These are phyloP conservation scores for Heteromeles arbutifolia DNA, from an alignment of 306 rosid species.

Conservation along the genomic window DNA sequence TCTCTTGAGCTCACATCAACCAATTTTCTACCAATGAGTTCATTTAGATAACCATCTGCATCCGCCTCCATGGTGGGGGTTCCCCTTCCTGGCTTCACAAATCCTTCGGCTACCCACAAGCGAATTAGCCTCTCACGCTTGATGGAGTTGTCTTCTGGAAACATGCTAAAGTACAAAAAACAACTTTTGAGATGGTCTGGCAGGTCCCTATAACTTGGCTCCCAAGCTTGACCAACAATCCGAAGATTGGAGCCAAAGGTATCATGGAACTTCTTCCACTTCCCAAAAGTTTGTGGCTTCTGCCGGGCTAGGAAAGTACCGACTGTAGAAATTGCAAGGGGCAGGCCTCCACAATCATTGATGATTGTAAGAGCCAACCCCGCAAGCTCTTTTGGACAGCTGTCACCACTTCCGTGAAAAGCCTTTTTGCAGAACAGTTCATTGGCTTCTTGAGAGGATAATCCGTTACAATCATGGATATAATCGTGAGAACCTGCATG, in stretches of 20 bases:
- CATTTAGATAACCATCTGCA: neutral
- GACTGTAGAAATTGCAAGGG: neutral
- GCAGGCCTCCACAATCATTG: neutral
- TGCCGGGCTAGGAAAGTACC: neutral
- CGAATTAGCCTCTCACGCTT: constrained; percentile 7
- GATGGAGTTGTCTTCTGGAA: neutral
- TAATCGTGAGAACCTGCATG: neutral
- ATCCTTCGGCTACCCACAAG: constrained; percentile 5
- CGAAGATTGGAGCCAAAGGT: neutral
- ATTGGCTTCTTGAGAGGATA: neutral
- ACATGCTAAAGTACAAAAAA: neutral
- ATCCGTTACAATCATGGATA: neutral
- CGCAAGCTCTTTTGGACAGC: neutral
- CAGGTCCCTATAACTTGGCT: constrained; percentile 3
- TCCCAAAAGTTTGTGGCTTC: neutral
- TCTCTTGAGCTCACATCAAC: neutral
- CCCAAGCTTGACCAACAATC: neutral
- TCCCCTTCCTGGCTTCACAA: neutral
- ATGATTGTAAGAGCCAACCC: neutral
- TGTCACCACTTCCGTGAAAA: neutral
- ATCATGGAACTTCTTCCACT: neutral
- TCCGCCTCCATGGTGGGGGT: neutral
- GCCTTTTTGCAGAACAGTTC: constrained; percentile 1
- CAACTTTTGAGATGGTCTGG: neutral
- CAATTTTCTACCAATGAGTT: neutral